Percentiles rank a stretch among this genome's conserved stretches.
Evolutionary conservation across 805 yeast genomes (phyloP).

Genomic region (Komagataella pastoris): DNA sequence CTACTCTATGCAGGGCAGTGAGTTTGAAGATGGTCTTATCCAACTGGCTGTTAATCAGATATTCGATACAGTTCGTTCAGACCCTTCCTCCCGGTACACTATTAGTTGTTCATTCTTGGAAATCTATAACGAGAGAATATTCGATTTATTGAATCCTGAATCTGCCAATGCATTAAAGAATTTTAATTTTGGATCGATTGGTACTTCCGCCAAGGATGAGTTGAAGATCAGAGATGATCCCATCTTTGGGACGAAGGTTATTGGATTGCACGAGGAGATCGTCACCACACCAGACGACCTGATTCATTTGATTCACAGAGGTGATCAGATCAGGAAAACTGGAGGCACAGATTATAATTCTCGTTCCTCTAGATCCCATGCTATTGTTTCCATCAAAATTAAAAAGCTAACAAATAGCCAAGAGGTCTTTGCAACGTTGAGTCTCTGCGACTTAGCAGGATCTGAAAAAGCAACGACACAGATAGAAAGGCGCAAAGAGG

Average conservation of each 20-base stretch:
- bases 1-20: constrained; percentile 68
- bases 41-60: constrained; percentile 51
- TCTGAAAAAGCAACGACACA: constrained; percentile 80
- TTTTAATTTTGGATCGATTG: constrained; percentile 2
- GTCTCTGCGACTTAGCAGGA: constrained; percentile 92
- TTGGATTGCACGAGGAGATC: constrained; percentile 54
- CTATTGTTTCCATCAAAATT: constrained; percentile 63
- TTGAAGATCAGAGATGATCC: constrained; percentile 71
- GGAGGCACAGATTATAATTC: constrained; percentile 85
- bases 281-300: constrained; percentile 50
- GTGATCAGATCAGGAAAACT: constrained; percentile 66
- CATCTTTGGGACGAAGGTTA: constrained; percentile 54
- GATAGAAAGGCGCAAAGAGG: constrained; percentile 81
- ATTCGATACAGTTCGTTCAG: constrained; percentile 27
- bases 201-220: constrained; percentile 24
- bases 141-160: constrained; percentile 49
- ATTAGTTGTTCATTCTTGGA: constrained; percentile 58
- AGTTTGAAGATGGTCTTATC: constrained; percentile 54
- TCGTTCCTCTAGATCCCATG: constrained; percentile 84
- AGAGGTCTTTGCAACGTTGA: constrained; percentile 44
- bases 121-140: constrained; percentile 78
- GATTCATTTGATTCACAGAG: constrained; percentile 42
- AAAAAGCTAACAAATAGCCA: constrained; percentile 25
- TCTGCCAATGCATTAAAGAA: constrained; percentile 10
- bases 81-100: constrained; percentile 2